Conservation (phyloP, 129 eudicot genomes). For the Flaveria robusta region DNA sequence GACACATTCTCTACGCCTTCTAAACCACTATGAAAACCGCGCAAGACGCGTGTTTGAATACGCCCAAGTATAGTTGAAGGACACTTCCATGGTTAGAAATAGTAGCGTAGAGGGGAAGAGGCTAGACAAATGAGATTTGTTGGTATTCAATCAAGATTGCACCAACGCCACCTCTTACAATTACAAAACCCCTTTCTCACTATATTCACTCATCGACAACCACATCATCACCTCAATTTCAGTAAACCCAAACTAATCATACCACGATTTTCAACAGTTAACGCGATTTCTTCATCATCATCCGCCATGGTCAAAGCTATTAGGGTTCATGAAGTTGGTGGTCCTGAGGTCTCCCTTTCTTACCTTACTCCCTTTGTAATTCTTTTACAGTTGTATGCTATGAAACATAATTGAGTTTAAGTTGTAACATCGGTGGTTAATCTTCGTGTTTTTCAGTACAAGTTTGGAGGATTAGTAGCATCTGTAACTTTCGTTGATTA, state of each 20-base stretch:
- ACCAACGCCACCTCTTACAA: constrained; percentile 7
- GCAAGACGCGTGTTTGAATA: too few species aligned
- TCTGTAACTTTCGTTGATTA: too few species aligned
- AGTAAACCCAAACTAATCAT: constrained; percentile 3
- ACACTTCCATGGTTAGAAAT: background rate
- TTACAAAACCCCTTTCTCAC: constrained; percentile 21
- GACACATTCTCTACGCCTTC: too few species aligned
- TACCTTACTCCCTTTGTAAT: background rate
- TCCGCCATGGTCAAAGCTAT: constrained; percentile 73
- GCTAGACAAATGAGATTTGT: constrained; percentile 7
- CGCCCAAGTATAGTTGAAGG: too few species aligned
- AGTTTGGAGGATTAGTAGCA: too few species aligned
- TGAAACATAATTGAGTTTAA: background rate
- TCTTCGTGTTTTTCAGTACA: background rate
- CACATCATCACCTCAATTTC: constrained; percentile 14
- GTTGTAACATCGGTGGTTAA: constrained; percentile 7
- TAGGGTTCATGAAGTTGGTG: constrained; percentile 75
- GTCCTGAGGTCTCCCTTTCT: constrained; percentile 59
- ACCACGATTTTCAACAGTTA: constrained; percentile 19
- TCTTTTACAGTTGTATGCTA: background rate
- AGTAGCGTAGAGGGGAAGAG: background rate
- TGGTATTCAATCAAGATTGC: constrained; percentile 9
- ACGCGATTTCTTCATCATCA: constrained; percentile 27
- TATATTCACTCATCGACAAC: background rate
- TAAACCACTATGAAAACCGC: too few species aligned